A percentile compares a stretch with the other conserved stretches of the same genome.
Conservation (phyloP, 352 stramenopile genomes). For the Globisporangium ultimum region DNA sequence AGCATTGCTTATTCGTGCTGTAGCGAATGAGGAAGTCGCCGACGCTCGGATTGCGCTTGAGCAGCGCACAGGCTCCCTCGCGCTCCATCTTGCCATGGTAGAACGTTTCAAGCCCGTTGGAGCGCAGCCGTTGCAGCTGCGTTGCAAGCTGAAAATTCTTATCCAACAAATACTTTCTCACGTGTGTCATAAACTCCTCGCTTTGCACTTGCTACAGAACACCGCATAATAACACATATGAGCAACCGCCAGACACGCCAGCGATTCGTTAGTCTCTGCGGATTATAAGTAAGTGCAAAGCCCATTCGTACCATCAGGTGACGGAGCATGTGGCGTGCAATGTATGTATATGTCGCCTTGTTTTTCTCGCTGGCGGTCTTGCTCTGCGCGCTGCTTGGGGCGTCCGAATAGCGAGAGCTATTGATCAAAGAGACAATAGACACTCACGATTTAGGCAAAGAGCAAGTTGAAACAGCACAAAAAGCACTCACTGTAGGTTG, state of each 20-base stretch:
- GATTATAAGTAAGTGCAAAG: no score
- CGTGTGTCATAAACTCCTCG: constrained; percentile 52
- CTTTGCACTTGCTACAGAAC: constrained; percentile 42
- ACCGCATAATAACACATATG: no score
- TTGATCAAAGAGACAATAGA: constrained; percentile 2
- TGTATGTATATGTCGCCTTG: constrained; percentile 41
- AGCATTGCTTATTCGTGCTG: constrained; percentile 51
- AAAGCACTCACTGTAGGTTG: constrained; percentile 56
- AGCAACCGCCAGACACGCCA: no score
- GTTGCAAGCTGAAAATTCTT: constrained; percentile 69
- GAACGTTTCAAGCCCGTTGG: constrained; percentile 66
- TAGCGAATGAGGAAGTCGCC: constrained; percentile 80
- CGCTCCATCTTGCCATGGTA: constrained; percentile 75
- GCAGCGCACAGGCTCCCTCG: constrained; percentile 40
- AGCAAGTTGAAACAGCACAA: background rate
- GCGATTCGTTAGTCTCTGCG: no score
- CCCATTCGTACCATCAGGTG: constrained; percentile 53
- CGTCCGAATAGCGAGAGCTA: constrained; percentile 57
- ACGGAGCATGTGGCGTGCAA: constrained; percentile 70
- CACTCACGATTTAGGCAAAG: background rate
- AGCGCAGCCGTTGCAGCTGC: constrained; percentile 46
- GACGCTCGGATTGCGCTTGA: constrained; percentile 20
- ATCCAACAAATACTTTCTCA: constrained; percentile 49
- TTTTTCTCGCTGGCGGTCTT: constrained; percentile 10
- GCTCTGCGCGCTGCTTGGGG: constrained; percentile 11